Base-by-base conservation (phyloP, 495 filamentous ascomycete genomes). In the Hypoxylon intermedium region DNA sequence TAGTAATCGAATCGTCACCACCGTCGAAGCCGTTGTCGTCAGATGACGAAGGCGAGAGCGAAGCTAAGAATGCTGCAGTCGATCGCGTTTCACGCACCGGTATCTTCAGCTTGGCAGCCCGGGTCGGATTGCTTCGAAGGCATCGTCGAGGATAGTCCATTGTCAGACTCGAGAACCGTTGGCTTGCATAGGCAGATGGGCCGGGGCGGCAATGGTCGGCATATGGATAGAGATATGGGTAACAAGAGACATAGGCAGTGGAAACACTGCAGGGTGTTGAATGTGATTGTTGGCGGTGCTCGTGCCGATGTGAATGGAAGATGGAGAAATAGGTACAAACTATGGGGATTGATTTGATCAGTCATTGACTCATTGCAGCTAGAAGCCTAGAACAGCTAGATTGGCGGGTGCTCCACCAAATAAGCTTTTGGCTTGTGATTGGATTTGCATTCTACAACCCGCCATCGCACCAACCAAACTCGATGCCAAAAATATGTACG, bases 81-180 rank as follows among this genome's bases (percentile, higher is more conserved):
- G 68, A 58, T 28, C 62, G 44, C 5, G 65, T 71, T 24, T 40
- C 48, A 7, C 63, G 59, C 16, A 23, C 28, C 1, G 68, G 66
- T 40, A 9, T n/a, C 56, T 59, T 67, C 23, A 67, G 40, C 42
- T 69, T 71, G 9, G 68, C 66, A 26, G 26, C 65, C 28, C 66
- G 65, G 21, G 59, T 51, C 24, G 66, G 68, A 53, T 61, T 59
- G 31, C 44, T 63, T 28, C 68, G 68, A 42, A 58, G 21, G 40
- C 41, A 9, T 52, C 51, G 46, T 57, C 46, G 62, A 47, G 55
- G 55, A 24, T 51, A 45, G 28, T 56, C 41, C 62, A 65, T 65
- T 65, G 56, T 65, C 37, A 56, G 24, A 34, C 12, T 19, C 38
- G n/a, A 52, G 33, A 30, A 48, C 33, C 50, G 53, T 65, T 55